Evolutionary conservation across 2,329 filamentous ascomycete genomes (phyloP).

Genomic region (Aureobasidium sp.): DNA sequence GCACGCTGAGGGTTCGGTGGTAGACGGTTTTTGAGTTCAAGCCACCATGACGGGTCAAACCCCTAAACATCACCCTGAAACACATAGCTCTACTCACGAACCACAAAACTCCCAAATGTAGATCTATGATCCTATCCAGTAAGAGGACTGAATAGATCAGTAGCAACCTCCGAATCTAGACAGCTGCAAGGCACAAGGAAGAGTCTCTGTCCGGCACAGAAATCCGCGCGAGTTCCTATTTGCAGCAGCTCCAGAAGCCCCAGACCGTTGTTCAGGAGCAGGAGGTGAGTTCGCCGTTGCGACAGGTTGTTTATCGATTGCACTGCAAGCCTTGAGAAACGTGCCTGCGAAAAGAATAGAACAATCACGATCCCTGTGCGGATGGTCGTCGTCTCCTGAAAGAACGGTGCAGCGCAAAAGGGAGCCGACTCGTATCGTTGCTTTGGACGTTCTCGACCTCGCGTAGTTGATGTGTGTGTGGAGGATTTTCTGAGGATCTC

Average conservation of each 20-base stretch:
- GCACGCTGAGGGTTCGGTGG: background rate
- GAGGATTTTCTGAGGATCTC: conserved; percentile 1
- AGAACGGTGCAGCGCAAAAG: background rate
- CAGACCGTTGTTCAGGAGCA: conserved; percentile 13
- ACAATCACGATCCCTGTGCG: background rate
- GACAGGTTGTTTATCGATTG: conserved; percentile 1
- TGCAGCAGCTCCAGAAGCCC: background rate
- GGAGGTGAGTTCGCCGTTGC: conserved; percentile 13
- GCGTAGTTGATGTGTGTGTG: background rate
- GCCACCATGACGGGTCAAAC: conserved; percentile 2
- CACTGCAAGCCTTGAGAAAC: background rate
- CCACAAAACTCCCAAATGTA: background rate
- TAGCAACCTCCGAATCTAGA: background rate
- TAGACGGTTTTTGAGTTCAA: background rate
- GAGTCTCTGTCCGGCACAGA: background rate
- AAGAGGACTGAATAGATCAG: background rate
- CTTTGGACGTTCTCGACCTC: conserved; percentile 1
- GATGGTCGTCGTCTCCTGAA: background rate
- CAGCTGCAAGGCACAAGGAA: background rate
- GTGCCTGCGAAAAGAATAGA: background rate
- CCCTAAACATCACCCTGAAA: conserved; percentile 12
- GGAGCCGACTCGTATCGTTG: background rate
- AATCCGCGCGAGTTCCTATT: background rate
- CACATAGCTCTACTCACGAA: background rate
- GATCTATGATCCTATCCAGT: background rate